Percentiles rank a stretch among this genome's conserved stretches.
Evolutionary conservation across 352 stramenopile genomes (phyloP).

Genomic region (Pythium inflatum): DNA sequence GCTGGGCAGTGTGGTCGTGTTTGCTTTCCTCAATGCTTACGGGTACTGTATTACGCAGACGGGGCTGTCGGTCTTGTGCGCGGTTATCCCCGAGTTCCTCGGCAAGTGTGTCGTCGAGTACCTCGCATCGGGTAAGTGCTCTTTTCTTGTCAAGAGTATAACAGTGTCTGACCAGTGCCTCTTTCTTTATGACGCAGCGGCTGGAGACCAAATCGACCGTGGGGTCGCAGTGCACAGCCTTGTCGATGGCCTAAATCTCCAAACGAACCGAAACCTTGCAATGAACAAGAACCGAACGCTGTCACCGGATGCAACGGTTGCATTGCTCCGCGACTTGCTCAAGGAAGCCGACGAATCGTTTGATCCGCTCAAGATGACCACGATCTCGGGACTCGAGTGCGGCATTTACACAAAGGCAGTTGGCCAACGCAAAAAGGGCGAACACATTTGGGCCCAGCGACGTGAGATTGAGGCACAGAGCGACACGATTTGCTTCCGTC

Average conservation of each 20-base stretch:
- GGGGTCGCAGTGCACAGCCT: neutral
- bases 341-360: neutral
- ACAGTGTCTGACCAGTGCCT: neutral
- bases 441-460: neutral
- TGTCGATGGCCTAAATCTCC: neutral
- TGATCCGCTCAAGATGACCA: neutral
- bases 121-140: neutral
- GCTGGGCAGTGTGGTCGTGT: neutral
- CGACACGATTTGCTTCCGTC: neutral
- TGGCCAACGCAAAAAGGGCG: neutral
- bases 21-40: neutral
- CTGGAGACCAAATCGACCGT: neutral
- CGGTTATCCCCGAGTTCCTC: neutral
- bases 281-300: neutral
- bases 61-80: conserved; percentile 6
- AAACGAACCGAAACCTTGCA: neutral
- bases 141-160: neutral
- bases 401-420: too few relatives aligned
- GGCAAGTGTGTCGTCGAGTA: conserved; percentile 7
- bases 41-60: neutral
- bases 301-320: neutral
- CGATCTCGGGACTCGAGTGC: neutral
- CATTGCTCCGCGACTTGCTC: neutral
- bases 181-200: neutral
- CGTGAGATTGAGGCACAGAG: neutral